Percentiles rank a stretch among this genome's conserved stretches.
Evolutionary conservation across 371 early-diverging fungal genomes (phyloP).

Genomic region (Mucor sp.): DNA sequence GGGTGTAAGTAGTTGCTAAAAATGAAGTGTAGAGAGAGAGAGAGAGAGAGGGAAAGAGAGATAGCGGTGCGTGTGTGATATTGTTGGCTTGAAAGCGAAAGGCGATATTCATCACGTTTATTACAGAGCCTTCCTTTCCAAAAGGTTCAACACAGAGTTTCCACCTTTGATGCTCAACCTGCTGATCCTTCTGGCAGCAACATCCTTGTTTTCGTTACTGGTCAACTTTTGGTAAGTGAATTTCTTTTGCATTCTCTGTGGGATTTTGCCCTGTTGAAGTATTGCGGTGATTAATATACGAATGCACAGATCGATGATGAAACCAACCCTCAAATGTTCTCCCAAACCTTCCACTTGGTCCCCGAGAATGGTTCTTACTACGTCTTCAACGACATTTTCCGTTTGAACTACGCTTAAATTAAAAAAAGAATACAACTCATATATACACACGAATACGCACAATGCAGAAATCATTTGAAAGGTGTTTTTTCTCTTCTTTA

Average conservation of each 20-base stretch:
- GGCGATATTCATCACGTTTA: neutral
- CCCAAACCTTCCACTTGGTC: slow-evolving; percentile 84
- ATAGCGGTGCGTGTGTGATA: neutral
- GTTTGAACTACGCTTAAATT: slow-evolving; percentile 62
- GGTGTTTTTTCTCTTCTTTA: neutral
- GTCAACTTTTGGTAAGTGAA: slow-evolving; percentile 73
- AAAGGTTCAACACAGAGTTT: slow-evolving; percentile 67
- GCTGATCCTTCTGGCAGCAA: slow-evolving; percentile 50
- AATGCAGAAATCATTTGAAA: neutral
- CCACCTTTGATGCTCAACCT: slow-evolving; percentile 84
- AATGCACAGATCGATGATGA: slow-evolving; percentile 74
- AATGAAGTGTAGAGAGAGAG: neutral
- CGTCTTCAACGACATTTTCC: slow-evolving; percentile 83
- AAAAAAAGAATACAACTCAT: neutral
- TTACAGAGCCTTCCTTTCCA: slow-evolving; percentile 77
- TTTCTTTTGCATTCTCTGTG: neutral
- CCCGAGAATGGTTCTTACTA: slow-evolving; percentile 62
- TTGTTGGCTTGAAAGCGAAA: neutral
- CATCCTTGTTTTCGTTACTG: slow-evolving; percentile 84
- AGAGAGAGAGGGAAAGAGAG: neutral
- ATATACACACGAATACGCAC: neutral
- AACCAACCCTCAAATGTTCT: slow-evolving; percentile 74
- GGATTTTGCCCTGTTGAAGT: neutral
- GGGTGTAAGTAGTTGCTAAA: slow-evolving; percentile 56
- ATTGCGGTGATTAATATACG: neutral